Evolutionary conservation across 352 stramenopile genomes (phyloP), one percentile per base, ranked within the genome.

Genomic region (Pythium periplocum): DNA sequence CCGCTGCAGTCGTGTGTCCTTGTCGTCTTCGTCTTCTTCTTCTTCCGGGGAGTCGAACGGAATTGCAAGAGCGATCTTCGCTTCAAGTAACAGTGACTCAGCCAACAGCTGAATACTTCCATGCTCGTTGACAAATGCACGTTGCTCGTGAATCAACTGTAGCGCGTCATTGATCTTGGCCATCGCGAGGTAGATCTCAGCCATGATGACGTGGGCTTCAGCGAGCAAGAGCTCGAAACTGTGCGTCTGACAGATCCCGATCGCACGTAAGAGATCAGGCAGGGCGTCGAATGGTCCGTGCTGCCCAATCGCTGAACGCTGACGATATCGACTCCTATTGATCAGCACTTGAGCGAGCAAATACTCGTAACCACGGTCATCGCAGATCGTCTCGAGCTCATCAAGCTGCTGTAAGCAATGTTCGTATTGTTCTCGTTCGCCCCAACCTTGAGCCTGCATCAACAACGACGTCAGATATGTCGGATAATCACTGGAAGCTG

Each of bases 101-200:
- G 70, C 78, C 12, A 75, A 76, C 9, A 89, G 17, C 51, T 76
- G 50, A 35, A 87, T 59, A 33, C 61, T 72, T 12, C 78, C 78
- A 51, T 88, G 69, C 39, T 91, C 78, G 57, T 83, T 78, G n/a
- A 85, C 67, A 10, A 88, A 34, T 10, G 73, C 53, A 76, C 89
- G 88, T 44, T 89, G 73, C 17, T 78, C 60, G 6, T 75, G 62
- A 10, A 91, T 53, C 11, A 91, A 55, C 26, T 68, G 45, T 6
- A 75, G 51, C 0, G 81, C 75, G 35, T 83, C 66, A 33, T 67
- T 56, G 11, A 66, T 34, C 30, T 75, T 80, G 4, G 76, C 78
- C 71, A 88, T 87, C 4, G 67, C 55, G 2, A 90, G 56, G 10
- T 83, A 76, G 4, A 87, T 67, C 39, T 91, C 77, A 9, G 74